Evolutionary conservation across 2,329 filamentous ascomycete species (phyloP).

Genomic region (Moelleriella libera): DNA sequence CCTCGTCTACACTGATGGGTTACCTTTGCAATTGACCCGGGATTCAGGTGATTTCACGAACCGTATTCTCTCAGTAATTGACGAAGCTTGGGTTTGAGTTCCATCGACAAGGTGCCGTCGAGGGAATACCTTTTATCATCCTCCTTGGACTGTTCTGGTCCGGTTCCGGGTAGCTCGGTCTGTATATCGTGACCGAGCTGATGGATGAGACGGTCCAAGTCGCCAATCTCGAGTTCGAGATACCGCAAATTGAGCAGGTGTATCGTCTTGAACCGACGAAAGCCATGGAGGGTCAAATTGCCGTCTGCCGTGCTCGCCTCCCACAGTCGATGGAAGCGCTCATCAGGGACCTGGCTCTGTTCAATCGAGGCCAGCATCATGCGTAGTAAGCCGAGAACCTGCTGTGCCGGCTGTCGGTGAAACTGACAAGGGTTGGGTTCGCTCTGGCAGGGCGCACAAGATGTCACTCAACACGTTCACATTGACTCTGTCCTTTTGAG

Average conservation of each 20-base stretch:
- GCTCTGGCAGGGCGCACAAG: no score
- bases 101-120: background rate
- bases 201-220: slow-evolving; percentile 16
- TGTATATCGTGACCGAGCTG: slow-evolving; percentile 6
- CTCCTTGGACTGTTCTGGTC: background rate
- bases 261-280: slow-evolving; percentile 14
- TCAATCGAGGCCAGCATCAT: no score
- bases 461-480: no score
- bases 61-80: background rate
- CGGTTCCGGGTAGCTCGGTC: background rate
- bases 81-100: background rate
- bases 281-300: slow-evolving; percentile 12
- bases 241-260: slow-evolving; percentile 12
- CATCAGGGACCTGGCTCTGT: background rate
- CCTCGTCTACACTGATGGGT: background rate
- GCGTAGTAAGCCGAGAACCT: no score
- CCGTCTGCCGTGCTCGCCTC: slow-evolving; percentile 11
- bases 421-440: no score
- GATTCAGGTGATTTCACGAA: background rate
- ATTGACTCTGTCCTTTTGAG: no score
- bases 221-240: slow-evolving; percentile 16
- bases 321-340: slow-evolving; percentile 6
- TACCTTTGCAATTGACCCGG: background rate
- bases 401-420: no score
- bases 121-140: background rate